A percentile compares a stretch with the other conserved stretches of the same genome.
Evolutionary conservation across 768 basidiomycete genomes (phyloP).

Genomic region (Neoboletus magnificus): DNA sequence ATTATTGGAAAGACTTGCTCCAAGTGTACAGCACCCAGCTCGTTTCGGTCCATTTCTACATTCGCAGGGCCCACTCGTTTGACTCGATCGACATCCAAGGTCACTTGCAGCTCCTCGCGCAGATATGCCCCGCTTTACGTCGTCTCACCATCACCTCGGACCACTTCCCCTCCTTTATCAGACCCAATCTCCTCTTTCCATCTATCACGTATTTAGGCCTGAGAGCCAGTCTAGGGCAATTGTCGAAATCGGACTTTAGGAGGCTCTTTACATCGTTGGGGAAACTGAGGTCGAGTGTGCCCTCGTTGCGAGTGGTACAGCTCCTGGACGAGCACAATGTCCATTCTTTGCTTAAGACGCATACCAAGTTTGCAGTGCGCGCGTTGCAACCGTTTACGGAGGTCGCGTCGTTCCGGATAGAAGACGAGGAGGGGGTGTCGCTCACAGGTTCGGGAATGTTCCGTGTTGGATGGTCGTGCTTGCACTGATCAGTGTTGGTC

Average conservation of each 20-base stretch:
- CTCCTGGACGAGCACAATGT: slow-evolving; percentile 16
- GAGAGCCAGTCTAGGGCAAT: not conserved
- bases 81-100: not conserved
- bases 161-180: not conserved
- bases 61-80: not conserved
- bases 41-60: slow-evolving; percentile 14
- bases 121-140: slow-evolving; percentile 15
- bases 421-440: slow-evolving; percentile 20
- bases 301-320: slow-evolving; percentile 23
- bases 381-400: slow-evolving; percentile 10
- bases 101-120: slow-evolving; percentile 7
- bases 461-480: not conserved
- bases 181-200: slow-evolving; percentile 3
- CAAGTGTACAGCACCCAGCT: slow-evolving; percentile 13
- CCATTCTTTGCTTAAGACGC: slow-evolving; percentile 15
- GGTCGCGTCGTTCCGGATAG: slow-evolving; percentile 13
- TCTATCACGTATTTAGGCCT: slow-evolving; percentile 20
- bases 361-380: slow-evolving; percentile 7
- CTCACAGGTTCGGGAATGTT: slow-evolving; percentile 17
- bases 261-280: slow-evolving; percentile 12
- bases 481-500: not conserved
- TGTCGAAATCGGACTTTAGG: not conserved
- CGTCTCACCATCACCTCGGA: slow-evolving; percentile 18
- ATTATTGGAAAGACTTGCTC: slow-evolving; percentile 14
- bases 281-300: slow-evolving; percentile 4